Evolutionary conservation across 352 stramenopile genomes (phyloP), one percentile per base, ranked within the genome.

Genomic region (Globisporangium recalcitrans): DNA sequence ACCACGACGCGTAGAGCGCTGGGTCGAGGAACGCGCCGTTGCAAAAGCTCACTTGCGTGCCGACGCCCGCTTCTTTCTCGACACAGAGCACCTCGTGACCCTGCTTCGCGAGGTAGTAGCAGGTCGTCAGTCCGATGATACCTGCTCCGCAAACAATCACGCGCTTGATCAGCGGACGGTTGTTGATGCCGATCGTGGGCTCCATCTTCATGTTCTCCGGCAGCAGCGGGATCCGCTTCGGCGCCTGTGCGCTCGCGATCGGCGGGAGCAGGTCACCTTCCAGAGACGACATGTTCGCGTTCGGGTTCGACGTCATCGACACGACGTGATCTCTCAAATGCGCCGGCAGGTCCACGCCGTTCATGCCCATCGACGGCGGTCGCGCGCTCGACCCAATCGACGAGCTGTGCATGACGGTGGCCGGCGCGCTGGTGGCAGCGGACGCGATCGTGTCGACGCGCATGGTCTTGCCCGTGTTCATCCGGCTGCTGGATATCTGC

Each of bases 41-140:
- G 70, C 84, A 92, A 14, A 82, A 80, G 57, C 80, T 92, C 52
- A 88, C 82, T 64, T 93, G 85, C 21, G 82, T 95, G 19, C 82
- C 86, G 14, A 93, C 86, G 13, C 66, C 67, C n/a, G 74, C 63
- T 56, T 95, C 86, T 55, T 92, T 92, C 61, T 95, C 86, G 13
- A 95, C 85, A 48, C 86, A 95, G 6, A 95, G 69, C 52, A 95
- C 86, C 63, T 95, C 86, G 58, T 95, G 86, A 62, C 86, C 86
- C 55, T 90, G 83, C 59, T 89, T 91, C 46, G 83, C 83, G 24
- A 95, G 71, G 65, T 91, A 93, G 65, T 91, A 95, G 70, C 82
- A 93, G 0, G 86, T 95, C 29, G 82, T 93, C 38, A 95, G 63
- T 0, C 86, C 86, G 49, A 95, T 86, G 54, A 95, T 93, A 36